phyloP scores from a whole-genome alignment of 441 rosid genomes.

The Adansonia gregorii region DNA sequence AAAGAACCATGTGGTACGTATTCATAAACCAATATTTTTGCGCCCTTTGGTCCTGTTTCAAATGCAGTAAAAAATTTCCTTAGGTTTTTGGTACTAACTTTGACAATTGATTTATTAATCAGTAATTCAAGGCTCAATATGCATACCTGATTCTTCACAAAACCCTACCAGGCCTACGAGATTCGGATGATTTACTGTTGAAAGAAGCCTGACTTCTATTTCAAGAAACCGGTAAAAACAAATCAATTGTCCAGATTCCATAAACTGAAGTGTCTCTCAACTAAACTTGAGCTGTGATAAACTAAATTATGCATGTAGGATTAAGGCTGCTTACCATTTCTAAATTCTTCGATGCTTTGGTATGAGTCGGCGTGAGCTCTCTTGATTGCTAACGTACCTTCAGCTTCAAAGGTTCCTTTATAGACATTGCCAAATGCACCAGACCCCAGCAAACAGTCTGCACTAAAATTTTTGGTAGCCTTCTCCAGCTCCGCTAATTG shows the following conservation, averaged over 20 bases:
- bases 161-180: slow-evolving; percentile 63
- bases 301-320: not conserved
- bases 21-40: slow-evolving; percentile 55
- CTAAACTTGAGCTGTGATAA: slow-evolving; percentile 3
- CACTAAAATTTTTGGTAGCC: slow-evolving; percentile 54
- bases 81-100: not conserved
- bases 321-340: slow-evolving; percentile 49
- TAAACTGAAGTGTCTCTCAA: not conserved
- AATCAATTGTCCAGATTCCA: slow-evolving; percentile 13
- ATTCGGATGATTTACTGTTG: slow-evolving; percentile 60
- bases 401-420: slow-evolving; percentile 46
- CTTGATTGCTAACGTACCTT: slow-evolving; percentile 58
- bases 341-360: slow-evolving; percentile 58
- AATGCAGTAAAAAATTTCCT: not conserved
- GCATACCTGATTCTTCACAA: slow-evolving; percentile 60
- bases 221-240: slow-evolving; percentile 30
- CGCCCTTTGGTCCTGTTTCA: slow-evolving; percentile 48
- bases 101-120: not conserved
- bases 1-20: slow-evolving; percentile 64
- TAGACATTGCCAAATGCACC: slow-evolving; percentile 66
- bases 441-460: slow-evolving; percentile 54
- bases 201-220: slow-evolving; percentile 63
- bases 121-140: not conserved
- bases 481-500: slow-evolving; percentile 45
- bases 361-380: slow-evolving; percentile 52